Conservation (phyloP, 2,329 filamentous ascomycete species). For the Thelonectria rubi region DNA sequence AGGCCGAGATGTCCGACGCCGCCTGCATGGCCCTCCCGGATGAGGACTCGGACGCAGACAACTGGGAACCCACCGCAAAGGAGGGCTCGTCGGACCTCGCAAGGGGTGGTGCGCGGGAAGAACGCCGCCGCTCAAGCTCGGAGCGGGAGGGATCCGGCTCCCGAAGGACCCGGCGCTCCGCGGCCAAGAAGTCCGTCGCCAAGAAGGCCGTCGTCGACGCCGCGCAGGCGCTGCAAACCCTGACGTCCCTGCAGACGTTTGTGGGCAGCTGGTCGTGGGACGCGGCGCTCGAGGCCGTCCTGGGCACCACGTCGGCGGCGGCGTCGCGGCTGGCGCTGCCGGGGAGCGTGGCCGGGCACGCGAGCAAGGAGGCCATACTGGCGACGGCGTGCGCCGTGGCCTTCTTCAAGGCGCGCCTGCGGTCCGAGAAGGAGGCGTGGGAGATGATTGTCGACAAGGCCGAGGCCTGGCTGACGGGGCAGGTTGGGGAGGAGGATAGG, state of each 20-base stretch:
- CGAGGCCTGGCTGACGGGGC: conserved; percentile 55
- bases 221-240: conserved; percentile 32
- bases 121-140: no score
- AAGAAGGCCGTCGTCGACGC: neutral
- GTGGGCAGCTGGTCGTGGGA: conserved; percentile 46
- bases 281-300: conserved; percentile 37
- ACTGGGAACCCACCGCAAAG: no score
- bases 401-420: conserved; percentile 56
- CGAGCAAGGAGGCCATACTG: conserved; percentile 28
- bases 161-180: no score
- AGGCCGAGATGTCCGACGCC: neutral
- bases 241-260: conserved; percentile 63
- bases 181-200: no score
- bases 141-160: no score
- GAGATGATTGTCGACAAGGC: conserved; percentile 72
- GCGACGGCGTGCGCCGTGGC: conserved; percentile 45
- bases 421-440: conserved; percentile 64
- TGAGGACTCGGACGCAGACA: neutral
- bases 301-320: conserved; percentile 34
- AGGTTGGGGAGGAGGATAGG: conserved; percentile 22
- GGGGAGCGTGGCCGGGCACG: neutral
- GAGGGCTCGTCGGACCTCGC: no score
- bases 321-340: conserved; percentile 22
- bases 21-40: neutral
- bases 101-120: neutral